Conservation (phyloP, 1,284 basidiomycete species). For the Paramarasmius palmivorus region DNA sequence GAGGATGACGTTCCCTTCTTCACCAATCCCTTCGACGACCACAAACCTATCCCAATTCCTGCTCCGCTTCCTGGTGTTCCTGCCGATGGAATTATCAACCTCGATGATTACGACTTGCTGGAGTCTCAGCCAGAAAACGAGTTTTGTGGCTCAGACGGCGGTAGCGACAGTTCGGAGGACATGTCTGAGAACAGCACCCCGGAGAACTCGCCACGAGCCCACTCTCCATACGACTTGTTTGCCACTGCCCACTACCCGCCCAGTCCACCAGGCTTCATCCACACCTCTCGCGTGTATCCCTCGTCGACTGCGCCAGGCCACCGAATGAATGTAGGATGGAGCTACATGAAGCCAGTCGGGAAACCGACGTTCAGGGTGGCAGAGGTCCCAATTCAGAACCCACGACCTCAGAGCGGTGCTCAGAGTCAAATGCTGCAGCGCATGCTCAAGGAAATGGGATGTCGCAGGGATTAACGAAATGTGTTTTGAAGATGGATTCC, state of each 20-base stretch:
- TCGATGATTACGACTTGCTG: not conserved
- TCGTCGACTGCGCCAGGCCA: not conserved
- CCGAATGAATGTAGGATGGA: not conserved
- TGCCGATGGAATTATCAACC: not conserved
- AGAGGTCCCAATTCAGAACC: no score
- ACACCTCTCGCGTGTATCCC: not conserved
- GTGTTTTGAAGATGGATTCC: no score
- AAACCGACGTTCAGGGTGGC: no score
- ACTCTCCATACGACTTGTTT: not conserved
- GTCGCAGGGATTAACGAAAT: no score
- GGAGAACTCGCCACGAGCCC: not conserved
- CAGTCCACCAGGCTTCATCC: not conserved
- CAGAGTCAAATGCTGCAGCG: no score
- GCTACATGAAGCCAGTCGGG: no score
- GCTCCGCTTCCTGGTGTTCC: not conserved
- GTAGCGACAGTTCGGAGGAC: no score
- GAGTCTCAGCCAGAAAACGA: not conserved
- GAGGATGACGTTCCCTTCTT: not conserved
- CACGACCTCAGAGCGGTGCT: no score
- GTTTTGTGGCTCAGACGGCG: no score
- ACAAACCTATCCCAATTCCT: not conserved
- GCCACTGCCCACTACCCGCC: not conserved
- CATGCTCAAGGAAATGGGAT: no score
- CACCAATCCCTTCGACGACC: not conserved
- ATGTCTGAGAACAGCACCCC: no score